Evolutionary conservation across 805 yeast genomes (phyloP), one percentile per base, ranked within the genome.

Genomic region (Candida palmyrensis): DNA sequence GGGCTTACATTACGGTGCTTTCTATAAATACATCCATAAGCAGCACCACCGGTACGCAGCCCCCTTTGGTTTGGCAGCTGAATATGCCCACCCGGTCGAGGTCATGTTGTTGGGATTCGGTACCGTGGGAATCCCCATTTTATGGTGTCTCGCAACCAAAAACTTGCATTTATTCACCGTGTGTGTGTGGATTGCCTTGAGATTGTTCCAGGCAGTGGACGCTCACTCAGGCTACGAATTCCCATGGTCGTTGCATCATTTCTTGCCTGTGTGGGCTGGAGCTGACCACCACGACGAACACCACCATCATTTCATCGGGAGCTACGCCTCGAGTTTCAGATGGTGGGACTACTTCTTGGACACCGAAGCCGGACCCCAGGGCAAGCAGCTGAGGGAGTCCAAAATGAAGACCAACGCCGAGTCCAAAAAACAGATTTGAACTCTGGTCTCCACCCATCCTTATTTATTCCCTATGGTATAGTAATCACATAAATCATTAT

Each of bases 181-280:
- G 27, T 58, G 69, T 22, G 41, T 62, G 32, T 75, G 81, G 81
- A 70, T 75, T 18, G 54, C 62, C 13, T 49, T 74, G 35, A 59
- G 81, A 45, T 62, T 75, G 41, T 65, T 70, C 46, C 81, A 75
- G 47, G 79, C 79, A 11, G 78, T 75, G 26, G 81, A 75, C 46
- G 62, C 79, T 10, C 81, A 75, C 44, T 72, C 78, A 2, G 81
- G 81, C 25, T 75, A 75, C 47, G 79, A 75, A 38, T 75, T 75
- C 55, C 81, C 81, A 3, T 73, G 75, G 76, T 73, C 79, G 1
- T 61, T 75, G 47, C 72, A 74, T 49, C 52, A 72, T 36, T 60
- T 73, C 48, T 32, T 75, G n/a, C 81, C 81, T 27, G 66, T 75
- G 53, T 75, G 81, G 81, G 79, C 81, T 7, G 81, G 80, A 20